Conservation (phyloP, 169 alveolate genomes). For the Cytauxzoon felis region DNA sequence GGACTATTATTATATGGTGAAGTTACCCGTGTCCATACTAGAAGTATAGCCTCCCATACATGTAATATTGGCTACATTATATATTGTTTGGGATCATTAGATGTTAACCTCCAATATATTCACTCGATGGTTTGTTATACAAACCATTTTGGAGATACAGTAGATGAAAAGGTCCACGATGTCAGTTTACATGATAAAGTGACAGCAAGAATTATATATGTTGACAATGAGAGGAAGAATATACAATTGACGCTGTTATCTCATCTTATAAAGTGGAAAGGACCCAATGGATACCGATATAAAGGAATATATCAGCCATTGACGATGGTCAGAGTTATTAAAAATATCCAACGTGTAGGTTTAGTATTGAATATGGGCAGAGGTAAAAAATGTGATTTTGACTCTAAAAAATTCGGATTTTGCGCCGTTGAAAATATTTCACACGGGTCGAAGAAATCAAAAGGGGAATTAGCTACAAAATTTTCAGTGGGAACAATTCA, state of each 20-base stretch:
- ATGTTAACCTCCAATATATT: slow-evolving; percentile 17
- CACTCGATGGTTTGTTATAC: slow-evolving; percentile 34
- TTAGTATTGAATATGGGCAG: slow-evolving; percentile 11
- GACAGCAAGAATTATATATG: slow-evolving; percentile 32
- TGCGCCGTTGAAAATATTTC: background rate
- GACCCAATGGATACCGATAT: slow-evolving; percentile 47
- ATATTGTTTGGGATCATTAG: slow-evolving; percentile 38
- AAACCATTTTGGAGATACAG: background rate
- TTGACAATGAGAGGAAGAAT: slow-evolving; percentile 33
- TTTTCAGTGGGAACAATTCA: slow-evolving; percentile 37
- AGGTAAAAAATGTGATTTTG: background rate
- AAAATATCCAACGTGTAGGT: slow-evolving; percentile 42
- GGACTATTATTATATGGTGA: slow-evolving; percentile 53
- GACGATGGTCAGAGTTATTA: slow-evolving; percentile 25
- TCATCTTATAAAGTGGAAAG: slow-evolving; percentile 43
- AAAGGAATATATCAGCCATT: background rate
- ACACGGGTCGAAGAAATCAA: slow-evolving; percentile 1
- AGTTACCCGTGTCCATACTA: slow-evolving; percentile 42
- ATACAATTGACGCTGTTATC: slow-evolving; percentile 36
- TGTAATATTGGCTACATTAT: slow-evolving; percentile 30
- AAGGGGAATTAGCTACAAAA: background rate
- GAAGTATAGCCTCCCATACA: background rate
- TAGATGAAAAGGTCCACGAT: background rate
- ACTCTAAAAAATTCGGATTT: background rate
- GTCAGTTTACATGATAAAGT: slow-evolving; percentile 27